phyloP scores from a whole-genome alignment of 2,329 filamentous ascomycete genomes.

The Penicillium italicum region DNA sequence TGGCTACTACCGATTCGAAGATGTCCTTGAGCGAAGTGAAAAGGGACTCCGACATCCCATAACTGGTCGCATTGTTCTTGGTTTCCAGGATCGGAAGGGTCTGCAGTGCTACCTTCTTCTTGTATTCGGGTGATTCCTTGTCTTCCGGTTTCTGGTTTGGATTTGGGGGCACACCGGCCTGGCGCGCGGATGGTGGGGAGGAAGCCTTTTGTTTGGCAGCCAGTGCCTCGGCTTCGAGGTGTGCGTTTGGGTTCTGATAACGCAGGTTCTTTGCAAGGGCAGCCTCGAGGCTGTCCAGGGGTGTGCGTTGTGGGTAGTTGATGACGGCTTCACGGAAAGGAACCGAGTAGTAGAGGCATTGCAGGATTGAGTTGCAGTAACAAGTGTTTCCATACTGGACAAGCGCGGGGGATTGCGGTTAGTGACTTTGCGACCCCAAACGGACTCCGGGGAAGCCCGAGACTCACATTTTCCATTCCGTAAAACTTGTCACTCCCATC shows the following conservation, averaged over 20 bases:
- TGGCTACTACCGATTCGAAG: slow-evolving; percentile 82
- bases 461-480: slow-evolving; percentile 90
- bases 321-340: slow-evolving; percentile 92
- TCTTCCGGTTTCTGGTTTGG: slow-evolving; percentile 73
- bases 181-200: slow-evolving; percentile 36
- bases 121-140: slow-evolving; percentile 93
- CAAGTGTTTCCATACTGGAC: slow-evolving; percentile 92
- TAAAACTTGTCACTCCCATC: slow-evolving; percentile 98
- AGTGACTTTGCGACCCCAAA: slow-evolving; percentile 10
- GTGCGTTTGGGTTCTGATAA: slow-evolving; percentile 60
- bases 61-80: slow-evolving; percentile 72
- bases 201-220: slow-evolving; percentile 46
- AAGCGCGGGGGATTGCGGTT: slow-evolving; percentile 11
- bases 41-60: slow-evolving; percentile 90
- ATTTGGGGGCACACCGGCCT: slow-evolving; percentile 53
- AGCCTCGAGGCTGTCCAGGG: slow-evolving; percentile 66
- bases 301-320: slow-evolving; percentile 74
- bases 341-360: slow-evolving; percentile 93
- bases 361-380: slow-evolving; percentile 97
- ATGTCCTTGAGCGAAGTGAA: slow-evolving; percentile 96
- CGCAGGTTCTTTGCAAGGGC: slow-evolving; percentile 45
- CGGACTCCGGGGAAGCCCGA: not conserved
- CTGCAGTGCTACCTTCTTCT: slow-evolving; percentile 91
- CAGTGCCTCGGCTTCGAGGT: slow-evolving; percentile 49
- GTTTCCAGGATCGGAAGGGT: slow-evolving; percentile 84